Percentiles rank a stretch among this genome's conserved stretches.
These are phyloP conservation scores for Pouteria glomerata DNA, from an alignment of 148 eudicot species.

Conservation along the genomic window DNA sequence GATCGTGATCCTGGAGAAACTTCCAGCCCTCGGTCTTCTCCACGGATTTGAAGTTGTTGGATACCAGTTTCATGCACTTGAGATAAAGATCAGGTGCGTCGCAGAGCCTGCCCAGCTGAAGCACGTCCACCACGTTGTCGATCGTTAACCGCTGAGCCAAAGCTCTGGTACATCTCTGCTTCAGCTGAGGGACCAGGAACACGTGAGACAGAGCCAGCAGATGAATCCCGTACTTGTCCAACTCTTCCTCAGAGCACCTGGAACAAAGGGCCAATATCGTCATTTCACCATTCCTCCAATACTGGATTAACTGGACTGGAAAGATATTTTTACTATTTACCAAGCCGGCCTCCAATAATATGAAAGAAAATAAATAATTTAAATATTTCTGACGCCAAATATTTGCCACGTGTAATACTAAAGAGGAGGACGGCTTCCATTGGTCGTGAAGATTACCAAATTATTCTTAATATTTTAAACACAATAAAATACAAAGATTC, in stretches of 20 bases:
- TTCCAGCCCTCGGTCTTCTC: slow-evolving; percentile 84
- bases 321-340: neutral
- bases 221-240: slow-evolving; percentile 80
- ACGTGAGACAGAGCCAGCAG: slow-evolving; percentile 79
- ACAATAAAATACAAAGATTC: neutral
- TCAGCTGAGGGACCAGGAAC: slow-evolving; percentile 67
- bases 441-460: neutral
- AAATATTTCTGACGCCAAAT: neutral
- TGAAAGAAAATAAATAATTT: too few species aligned
- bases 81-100: slow-evolving; percentile 84
- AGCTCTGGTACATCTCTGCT: slow-evolving; percentile 66
- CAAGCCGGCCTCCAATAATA: too few species aligned
- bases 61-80: slow-evolving; percentile 58
- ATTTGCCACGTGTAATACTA: neutral
- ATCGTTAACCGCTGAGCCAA: slow-evolving; percentile 43
- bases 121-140: slow-evolving; percentile 72
- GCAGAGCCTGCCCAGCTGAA: slow-evolving; percentile 80
- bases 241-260: slow-evolving; percentile 75
- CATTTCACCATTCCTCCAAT: neutral
- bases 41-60: slow-evolving; percentile 45
- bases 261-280: neutral
- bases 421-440: slow-evolving; percentile 1
- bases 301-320: too few species aligned
- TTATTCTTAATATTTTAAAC: neutral
- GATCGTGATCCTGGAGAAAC: slow-evolving; percentile 72